Conservation (phyloP, 768 basidiomycete genomes). For the Hemileccinum impolitum region DNA sequence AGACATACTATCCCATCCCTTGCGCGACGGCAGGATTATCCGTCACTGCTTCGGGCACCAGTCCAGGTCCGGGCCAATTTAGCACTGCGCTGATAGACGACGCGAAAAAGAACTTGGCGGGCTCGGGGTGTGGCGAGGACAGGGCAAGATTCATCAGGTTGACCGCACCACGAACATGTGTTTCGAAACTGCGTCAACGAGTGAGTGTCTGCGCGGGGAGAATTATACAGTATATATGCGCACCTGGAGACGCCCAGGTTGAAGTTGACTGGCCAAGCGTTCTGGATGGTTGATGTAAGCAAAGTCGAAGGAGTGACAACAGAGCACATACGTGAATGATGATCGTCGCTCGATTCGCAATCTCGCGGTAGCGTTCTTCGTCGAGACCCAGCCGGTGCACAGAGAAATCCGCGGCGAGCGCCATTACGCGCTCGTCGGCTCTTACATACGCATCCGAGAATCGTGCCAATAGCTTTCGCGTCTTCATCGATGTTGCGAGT, state of each 20-base stretch:
- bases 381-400: slow-evolving; percentile 39
- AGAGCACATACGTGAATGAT: slow-evolving; percentile 41
- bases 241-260: slow-evolving; percentile 34
- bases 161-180: slow-evolving; percentile 46
- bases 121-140: slow-evolving; percentile 29
- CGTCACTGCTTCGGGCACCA: slow-evolving; percentile 22
- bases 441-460: neutral
- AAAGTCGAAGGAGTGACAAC: too few species aligned
- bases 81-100: slow-evolving; percentile 42
- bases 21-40: slow-evolving; percentile 27
- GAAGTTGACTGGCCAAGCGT: slow-evolving; percentile 59
- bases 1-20: slow-evolving; percentile 33
- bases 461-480: slow-evolving; percentile 29
- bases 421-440: slow-evolving; percentile 31
- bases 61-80: slow-evolving; percentile 18
- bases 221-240: neutral
- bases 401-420: slow-evolving; percentile 43
- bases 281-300: slow-evolving; percentile 26
- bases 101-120: slow-evolving; percentile 49
- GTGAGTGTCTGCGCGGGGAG: neutral
- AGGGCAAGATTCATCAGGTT: slow-evolving; percentile 51
- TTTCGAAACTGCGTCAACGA: slow-evolving; percentile 33
- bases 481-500: slow-evolving; percentile 38
- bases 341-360: slow-evolving; percentile 37
- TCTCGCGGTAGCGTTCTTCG: slow-evolving; percentile 32